These are phyloP conservation scores for Hemileccinum rubropunctum DNA, from an alignment of 768 basidiomycete genomes.

Conservation along the genomic window DNA sequence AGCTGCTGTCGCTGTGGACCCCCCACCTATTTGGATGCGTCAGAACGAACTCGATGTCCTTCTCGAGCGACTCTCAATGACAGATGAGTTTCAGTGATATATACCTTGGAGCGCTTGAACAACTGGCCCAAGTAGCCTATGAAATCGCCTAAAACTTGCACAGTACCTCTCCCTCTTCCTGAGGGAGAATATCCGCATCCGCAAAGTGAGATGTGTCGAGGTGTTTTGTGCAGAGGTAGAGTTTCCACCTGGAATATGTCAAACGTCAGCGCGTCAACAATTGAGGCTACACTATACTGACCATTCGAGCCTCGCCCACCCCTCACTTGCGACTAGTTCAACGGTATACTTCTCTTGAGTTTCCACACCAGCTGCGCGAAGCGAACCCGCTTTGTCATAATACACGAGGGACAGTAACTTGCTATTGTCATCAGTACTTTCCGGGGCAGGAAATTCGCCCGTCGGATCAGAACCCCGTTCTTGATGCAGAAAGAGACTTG, in stretches of 20 bases:
- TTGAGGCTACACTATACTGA: conserved; percentile 8
- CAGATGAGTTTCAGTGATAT: conserved; percentile 44
- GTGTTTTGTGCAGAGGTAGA: conserved; percentile 34
- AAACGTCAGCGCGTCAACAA: neutral
- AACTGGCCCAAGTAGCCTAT: conserved; percentile 43
- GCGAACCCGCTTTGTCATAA: conserved; percentile 37
- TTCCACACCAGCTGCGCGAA: conserved; percentile 42
- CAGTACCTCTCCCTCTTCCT: too few relatives aligned
- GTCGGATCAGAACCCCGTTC: too few relatives aligned
- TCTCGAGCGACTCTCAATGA: conserved; percentile 43
- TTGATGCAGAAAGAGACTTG: conserved; percentile 4
- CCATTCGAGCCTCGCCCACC: conserved; percentile 44
- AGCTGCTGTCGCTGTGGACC: conserved; percentile 54
- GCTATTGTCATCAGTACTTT: conserved; percentile 34
- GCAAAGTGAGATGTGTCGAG: conserved; percentile 22
- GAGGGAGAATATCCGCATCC: conserved; percentile 31
- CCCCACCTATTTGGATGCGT: conserved; percentile 67
- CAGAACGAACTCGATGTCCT: conserved; percentile 47
- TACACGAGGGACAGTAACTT: conserved; percentile 45
- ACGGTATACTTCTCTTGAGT: conserved; percentile 32
- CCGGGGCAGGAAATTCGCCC: conserved; percentile 31
- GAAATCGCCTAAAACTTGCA: conserved; percentile 37
- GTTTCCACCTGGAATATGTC: conserved; percentile 27
- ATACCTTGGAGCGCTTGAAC: conserved; percentile 38
- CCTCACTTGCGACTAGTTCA: conserved; percentile 35